Base-by-base conservation (phyloP, 2,329 filamentous ascomycete species). In the Whalleya microplaca region DNA sequence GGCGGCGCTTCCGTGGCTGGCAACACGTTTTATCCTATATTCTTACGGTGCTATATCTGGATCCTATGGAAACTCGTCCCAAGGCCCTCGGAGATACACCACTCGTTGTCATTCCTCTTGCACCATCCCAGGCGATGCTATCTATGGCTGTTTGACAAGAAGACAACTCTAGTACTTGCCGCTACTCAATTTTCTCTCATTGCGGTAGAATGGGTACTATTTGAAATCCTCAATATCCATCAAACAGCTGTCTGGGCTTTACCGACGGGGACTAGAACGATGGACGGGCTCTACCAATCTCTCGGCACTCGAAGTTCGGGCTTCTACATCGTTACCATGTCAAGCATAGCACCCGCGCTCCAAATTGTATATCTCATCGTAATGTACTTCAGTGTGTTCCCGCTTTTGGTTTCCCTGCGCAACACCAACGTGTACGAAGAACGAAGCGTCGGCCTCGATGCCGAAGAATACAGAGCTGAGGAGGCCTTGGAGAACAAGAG, bases 341-440 rank as follows among this genome's bases (percentile, higher is more conserved):
- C 46, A 18, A 52, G 59, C 23, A n/a, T 60, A 3, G 41, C 27
- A 20, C 54, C 57, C 12, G 57, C 57, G 16, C 19, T 55, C 12
- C 55, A 57, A 21, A 21, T 60, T 19, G 44, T 41, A 6, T 42
- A 45, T 20, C 40, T 62, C 20, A 45, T 60, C 41, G 51, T 62
- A 23, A 62, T 62, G 59, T 62, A 62, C 27, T 53, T 62, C 21
- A 47, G 40, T 14, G 48, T 56, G 3, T 53, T 58, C 16, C 59
- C 59, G 14, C 41, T 62, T 6, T 37, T 49, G 14, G 47, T 59
- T 14, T 41, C 41, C 18, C 53, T 59, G 16, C 41, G 56, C 9
- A 37, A 21, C 3, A 47, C 56, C 4, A 59, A 59, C 44, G 41
- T 54, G 14, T 59, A 59, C 55, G 56, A 59, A 40, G 56, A 59